A percentile compares a stretch with the other conserved stretches of the same genome.
phyloP scores from a whole-genome alignment of 148 eudicot genomes.

The Rhododendron vialii region DNA sequence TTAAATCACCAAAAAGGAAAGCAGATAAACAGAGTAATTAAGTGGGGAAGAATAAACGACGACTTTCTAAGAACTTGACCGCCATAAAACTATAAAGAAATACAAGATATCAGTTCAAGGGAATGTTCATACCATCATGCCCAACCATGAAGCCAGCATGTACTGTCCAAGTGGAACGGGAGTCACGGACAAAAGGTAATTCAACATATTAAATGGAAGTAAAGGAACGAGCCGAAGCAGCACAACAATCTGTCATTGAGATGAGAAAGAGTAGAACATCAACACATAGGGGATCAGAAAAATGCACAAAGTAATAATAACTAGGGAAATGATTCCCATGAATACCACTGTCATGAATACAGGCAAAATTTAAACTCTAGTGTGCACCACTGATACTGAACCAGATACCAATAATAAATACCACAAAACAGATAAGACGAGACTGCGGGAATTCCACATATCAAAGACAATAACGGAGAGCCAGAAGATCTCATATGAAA shows the following conservation, averaged over 20 bases:
- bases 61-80: not conserved
- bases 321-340: not conserved
- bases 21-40: not conserved
- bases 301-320: not conserved
- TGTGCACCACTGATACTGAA: not conserved
- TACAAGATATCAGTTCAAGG: not conserved
- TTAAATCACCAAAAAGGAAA: not conserved
- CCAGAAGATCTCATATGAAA: not conserved
- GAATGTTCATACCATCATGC: constrained; percentile 76
- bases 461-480: not conserved
- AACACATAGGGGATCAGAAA: not conserved
- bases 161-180: constrained; percentile 81
- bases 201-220: constrained; percentile 88
- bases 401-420: not conserved
- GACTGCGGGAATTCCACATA: not conserved
- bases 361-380: not conserved
- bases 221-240: constrained; percentile 91
- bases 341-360: not conserved
- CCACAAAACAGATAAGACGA: not conserved
- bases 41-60: not conserved
- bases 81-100: not conserved
- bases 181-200: constrained; percentile 90
- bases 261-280: not conserved
- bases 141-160: constrained; percentile 89
- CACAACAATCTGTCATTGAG: constrained; percentile 68